Evolutionary conservation across 2,329 filamentous ascomycete species (phyloP).

Genomic region (Monosporascus ibericus): DNA sequence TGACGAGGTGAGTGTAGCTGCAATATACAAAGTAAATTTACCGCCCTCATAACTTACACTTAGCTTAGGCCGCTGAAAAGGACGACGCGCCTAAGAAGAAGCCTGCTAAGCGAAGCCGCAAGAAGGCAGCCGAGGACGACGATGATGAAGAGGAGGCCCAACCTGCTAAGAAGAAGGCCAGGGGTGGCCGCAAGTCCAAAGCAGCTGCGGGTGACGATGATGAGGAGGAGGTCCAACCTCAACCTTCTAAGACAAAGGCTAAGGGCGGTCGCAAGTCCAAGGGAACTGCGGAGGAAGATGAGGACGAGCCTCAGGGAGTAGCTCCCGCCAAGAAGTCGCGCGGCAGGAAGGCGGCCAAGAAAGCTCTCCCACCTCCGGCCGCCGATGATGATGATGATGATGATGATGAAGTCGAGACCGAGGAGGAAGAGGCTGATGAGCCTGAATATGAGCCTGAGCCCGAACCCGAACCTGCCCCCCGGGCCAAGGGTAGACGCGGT

Average conservation of each 20-base stretch:
- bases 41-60: conserved; percentile 2
- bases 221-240: conserved; percentile 6
- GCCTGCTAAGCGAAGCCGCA: conserved; percentile 30
- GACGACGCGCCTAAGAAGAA: conserved; percentile 25
- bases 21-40: conserved; percentile 1
- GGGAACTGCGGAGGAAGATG: conserved; percentile 20
- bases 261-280: conserved; percentile 3
- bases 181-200: conserved; percentile 19
- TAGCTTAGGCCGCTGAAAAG: conserved; percentile 16
- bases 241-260: conserved; percentile 18
- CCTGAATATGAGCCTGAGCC: conserved; percentile 5
- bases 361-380: conserved; percentile 8
- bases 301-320: conserved; percentile 16
- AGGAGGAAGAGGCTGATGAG: conserved; percentile 16
- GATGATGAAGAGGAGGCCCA: conserved; percentile 25
- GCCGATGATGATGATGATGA: too few species aligned
- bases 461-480: conserved; percentile 24
- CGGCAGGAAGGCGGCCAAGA: conserved; percentile 18
- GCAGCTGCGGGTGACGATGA: conserved; percentile 23
- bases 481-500: conserved; percentile 9
- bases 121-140: conserved; percentile 24
- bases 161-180: conserved; percentile 34
- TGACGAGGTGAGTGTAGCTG: conserved; percentile 22
- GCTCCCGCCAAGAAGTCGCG: conserved; percentile 25
- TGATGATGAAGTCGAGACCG: conserved; percentile 14